A percentile compares a stretch with the other conserved stretches of the same genome.
Evolutionary conservation across 257 asterid genomes (phyloP).

Genomic region (Nicotiana benthamiana): DNA sequence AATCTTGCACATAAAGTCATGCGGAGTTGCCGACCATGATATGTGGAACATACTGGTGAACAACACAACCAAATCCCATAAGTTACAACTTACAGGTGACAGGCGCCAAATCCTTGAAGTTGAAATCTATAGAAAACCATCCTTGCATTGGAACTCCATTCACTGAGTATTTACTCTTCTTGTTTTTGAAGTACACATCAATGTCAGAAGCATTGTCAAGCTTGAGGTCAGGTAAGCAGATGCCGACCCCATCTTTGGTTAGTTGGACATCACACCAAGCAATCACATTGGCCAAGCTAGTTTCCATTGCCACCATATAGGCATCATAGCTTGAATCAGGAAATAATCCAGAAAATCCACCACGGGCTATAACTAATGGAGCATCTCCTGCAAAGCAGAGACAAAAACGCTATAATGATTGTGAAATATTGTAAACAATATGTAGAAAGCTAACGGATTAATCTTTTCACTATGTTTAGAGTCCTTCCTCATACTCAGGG

Average conservation of each 20-base stretch:
- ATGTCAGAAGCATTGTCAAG: slow-evolving; percentile 49
- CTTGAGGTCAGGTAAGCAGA: slow-evolving; percentile 56
- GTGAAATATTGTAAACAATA: not conserved
- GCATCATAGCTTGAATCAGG: slow-evolving; percentile 62
- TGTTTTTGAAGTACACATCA: not conserved
- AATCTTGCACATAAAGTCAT: not conserved
- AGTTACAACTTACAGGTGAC: slow-evolving; percentile 39
- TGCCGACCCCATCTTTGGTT: slow-evolving; percentile 64
- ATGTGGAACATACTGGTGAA: not conserved
- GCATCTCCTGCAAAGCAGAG: slow-evolving; percentile 41
- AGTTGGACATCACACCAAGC: slow-evolving; percentile 85
- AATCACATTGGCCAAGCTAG: slow-evolving; percentile 29
- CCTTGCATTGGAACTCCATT: slow-evolving; percentile 42
- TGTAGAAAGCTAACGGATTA: too few species aligned
- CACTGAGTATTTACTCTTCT: slow-evolving; percentile 32
- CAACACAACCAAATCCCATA: not conserved
- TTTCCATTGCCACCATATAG: slow-evolving; percentile 24
- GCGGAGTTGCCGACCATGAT: not conserved
- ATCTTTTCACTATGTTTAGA: too few species aligned
- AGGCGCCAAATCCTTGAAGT: slow-evolving; percentile 25
- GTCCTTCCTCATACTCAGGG: too few species aligned
- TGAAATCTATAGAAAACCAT: slow-evolving; percentile 60
- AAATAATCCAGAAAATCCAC: slow-evolving; percentile 81
- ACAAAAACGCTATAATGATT: not conserved
- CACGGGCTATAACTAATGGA: slow-evolving; percentile 68